Conservation (phyloP, 1,139 yeast species). For the Magnusiomyces fungicola region DNA sequence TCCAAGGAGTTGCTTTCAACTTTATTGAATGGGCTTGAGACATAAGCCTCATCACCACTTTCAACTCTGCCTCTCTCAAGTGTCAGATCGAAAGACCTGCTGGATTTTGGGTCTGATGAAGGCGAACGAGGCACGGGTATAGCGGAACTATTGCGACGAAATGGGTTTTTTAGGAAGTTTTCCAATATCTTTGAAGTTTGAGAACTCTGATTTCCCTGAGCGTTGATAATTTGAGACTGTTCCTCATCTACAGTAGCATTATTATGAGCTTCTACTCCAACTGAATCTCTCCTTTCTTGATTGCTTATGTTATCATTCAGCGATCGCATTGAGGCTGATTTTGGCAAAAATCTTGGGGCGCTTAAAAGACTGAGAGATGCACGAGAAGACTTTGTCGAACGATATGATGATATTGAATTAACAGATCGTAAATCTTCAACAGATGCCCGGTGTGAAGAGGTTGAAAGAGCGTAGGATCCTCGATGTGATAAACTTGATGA, state of each 20-base stretch:
- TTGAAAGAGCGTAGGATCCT: background rate
- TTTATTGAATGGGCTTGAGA: background rate
- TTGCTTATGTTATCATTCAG: background rate
- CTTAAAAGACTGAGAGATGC: background rate
- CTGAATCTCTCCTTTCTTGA: no score
- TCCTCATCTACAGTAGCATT: no score
- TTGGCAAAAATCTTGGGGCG: background rate
- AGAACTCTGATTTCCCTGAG: no score
- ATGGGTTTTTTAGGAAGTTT: constrained; percentile 1
- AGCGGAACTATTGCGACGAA: background rate
- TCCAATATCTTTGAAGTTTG: background rate
- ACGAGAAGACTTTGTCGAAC: no score
- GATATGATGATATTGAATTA: no score
- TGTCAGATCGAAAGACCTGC: no score
- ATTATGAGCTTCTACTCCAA: no score
- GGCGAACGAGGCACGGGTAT: no score
- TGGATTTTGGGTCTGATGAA: no score
- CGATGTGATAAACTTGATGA: background rate
- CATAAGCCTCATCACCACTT: no score
- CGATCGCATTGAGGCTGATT: background rate
- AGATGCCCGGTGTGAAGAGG: background rate
- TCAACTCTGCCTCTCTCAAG: no score
- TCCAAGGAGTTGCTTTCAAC: background rate
- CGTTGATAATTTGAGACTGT: no score
- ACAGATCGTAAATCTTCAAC: background rate